These are phyloP conservation scores for Aleurites moluccanus DNA, from an alignment of 441 rosid genomes.

Conservation along the genomic window DNA sequence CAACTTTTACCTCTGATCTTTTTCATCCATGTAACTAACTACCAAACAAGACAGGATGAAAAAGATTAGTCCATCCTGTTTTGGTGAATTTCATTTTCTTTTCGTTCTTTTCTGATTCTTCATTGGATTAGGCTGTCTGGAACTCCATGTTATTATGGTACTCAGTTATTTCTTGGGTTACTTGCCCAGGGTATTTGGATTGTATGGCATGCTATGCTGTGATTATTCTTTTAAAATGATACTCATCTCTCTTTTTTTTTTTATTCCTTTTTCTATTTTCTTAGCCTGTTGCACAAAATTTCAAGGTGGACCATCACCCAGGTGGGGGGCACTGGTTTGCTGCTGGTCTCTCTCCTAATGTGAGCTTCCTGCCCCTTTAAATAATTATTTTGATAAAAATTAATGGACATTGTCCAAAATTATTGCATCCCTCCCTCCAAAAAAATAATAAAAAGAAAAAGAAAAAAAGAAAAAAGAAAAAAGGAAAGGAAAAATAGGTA, in stretches of 20 bases:
- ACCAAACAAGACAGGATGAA: background rate
- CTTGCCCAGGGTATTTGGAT: background rate
- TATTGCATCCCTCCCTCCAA: background rate
- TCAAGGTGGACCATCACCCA: conserved; percentile 97
- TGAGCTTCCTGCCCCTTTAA: conserved; percentile 43
- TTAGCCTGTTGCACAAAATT: conserved; percentile 29
- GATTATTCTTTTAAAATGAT: conserved; percentile 4
- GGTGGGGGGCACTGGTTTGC: conserved; percentile 99
- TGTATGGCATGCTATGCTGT: background rate
- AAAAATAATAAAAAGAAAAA: too few relatives aligned
- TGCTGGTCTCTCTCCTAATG: conserved; percentile 99
- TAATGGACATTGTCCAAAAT: conserved; percentile 15
- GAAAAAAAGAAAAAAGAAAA: too few relatives aligned
- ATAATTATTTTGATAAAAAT: conserved; percentile 14
- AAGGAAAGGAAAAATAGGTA: background rate
- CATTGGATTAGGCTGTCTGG: background rate
- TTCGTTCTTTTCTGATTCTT: background rate
- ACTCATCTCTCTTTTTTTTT: background rate
- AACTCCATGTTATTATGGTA: background rate
- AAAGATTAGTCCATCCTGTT: background rate
- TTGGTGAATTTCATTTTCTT: background rate
- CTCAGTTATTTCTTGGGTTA: background rate
- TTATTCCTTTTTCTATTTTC: background rate
- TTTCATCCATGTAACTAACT: background rate
- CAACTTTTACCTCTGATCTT: background rate